Percentiles rank a stretch among this genome's conserved stretches.
These are phyloP conservation scores for Penicillium turbatum DNA, from an alignment of 495 filamentous ascomycete genomes.

Conservation along the genomic window DNA sequence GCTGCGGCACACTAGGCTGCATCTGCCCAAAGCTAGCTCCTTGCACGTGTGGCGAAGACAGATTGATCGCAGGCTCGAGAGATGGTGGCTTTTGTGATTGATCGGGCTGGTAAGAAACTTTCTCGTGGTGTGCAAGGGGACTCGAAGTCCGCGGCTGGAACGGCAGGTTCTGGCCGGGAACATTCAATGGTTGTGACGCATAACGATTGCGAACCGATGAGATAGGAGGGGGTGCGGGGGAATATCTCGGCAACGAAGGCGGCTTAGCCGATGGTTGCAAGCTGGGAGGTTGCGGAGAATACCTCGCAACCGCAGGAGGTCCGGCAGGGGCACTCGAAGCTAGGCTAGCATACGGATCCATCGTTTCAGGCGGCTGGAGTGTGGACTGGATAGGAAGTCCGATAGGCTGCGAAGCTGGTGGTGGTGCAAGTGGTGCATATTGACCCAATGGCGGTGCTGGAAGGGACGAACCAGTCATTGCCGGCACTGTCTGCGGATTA, in stretches of 20 bases:
- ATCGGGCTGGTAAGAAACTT: constrained; percentile 36
- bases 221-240: constrained; percentile 41
- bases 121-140: constrained; percentile 65
- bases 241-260: constrained; percentile 35
- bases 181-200: constrained; percentile 47
- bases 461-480: constrained; percentile 2
- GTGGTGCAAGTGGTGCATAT: constrained; percentile 23
- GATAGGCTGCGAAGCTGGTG: constrained; percentile 19
- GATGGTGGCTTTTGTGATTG: constrained; percentile 25
- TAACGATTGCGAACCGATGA: constrained; percentile 44
- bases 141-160: constrained; percentile 85
- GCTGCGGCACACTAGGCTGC: constrained; percentile 11
- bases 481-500: constrained; percentile 24
- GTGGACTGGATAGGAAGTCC: constrained; percentile 23
- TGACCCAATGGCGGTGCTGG: constrained; percentile 13
- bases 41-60: constrained; percentile 22
- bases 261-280: constrained; percentile 31
- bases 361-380: constrained; percentile 52
- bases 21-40: constrained; percentile 18
- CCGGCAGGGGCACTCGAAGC: constrained; percentile 38
- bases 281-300: constrained; percentile 39
- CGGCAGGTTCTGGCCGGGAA: constrained; percentile 49
- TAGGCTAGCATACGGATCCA: constrained; percentile 58
- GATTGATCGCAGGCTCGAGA: constrained; percentile 24
- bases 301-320: constrained; percentile 33